Percentiles rank a stretch among this genome's conserved stretches.
Conservation (phyloP, 163 green algal species). For the Coccomyxa subellipsoidea region DNA sequence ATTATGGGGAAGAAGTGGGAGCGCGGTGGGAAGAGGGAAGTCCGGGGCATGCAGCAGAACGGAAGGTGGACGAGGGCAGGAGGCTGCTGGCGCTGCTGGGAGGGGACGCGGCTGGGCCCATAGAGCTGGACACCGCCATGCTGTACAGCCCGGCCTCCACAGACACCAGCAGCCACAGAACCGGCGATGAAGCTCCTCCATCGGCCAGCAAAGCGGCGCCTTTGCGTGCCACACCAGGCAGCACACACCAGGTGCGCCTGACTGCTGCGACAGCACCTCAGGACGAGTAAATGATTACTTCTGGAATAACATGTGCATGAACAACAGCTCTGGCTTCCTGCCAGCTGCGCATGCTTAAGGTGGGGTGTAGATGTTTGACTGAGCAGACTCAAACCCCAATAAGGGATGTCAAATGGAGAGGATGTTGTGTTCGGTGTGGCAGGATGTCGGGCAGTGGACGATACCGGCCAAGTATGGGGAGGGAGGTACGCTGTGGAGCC, state of each 20-base stretch:
- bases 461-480: neutral
- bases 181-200: too few relatives aligned
- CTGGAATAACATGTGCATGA: too few relatives aligned
- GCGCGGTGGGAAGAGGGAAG: neutral
- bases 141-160: conserved; percentile 35
- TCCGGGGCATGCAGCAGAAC: neutral
- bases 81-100: neutral
- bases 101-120: conserved; percentile 11
- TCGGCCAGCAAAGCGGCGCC: neutral
- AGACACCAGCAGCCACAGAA: conserved; percentile 1
- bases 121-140: conserved; percentile 39
- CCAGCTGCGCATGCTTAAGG: too few relatives aligned
- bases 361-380: too few relatives aligned
- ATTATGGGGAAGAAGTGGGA: too few relatives aligned
- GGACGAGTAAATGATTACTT: too few relatives aligned
- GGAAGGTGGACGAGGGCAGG: neutral
- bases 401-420: too few relatives aligned
- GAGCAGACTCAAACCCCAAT: too few relatives aligned
- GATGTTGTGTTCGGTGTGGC: neutral
- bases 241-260: neutral
- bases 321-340: too few relatives aligned
- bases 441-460: neutral
- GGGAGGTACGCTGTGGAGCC: neutral
- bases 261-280: too few relatives aligned
- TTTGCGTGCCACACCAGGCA: neutral